A percentile compares a stretch with the other conserved stretches of the same genome.
Conservation (phyloP, 179 eudicot genomes). For the Sideroxylon spinosum region DNA sequence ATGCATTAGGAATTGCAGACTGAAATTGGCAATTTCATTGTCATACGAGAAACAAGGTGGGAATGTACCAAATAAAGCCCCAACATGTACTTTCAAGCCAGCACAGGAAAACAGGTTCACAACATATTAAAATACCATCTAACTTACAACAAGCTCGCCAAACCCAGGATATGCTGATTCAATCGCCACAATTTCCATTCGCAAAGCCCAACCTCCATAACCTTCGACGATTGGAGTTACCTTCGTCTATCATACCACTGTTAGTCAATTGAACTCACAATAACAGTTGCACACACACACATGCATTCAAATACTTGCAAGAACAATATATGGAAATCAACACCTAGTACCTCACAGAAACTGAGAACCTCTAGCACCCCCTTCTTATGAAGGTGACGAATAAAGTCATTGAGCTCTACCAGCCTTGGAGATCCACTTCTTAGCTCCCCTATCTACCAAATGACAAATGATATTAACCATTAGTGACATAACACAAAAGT, state of each 20-base stretch:
- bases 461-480: background rate
- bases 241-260: constrained; percentile 64
- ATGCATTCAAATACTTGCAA: background rate
- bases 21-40: no score
- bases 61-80: no score
- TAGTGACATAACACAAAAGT: no score
- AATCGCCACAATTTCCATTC: constrained; percentile 93
- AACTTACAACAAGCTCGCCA: constrained; percentile 94
- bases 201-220: constrained; percentile 98
- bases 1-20: no score
- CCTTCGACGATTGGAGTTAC: constrained; percentile 98
- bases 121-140: background rate
- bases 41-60: no score
- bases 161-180: constrained; percentile 99
- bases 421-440: constrained; percentile 96
- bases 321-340: background rate
- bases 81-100: no score
- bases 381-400: constrained; percentile 78
- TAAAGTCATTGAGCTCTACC: constrained; percentile 85
- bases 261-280: constrained; percentile 8
- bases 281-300: background rate
- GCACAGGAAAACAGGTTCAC: background rate
- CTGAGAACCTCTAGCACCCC: constrained; percentile 87
- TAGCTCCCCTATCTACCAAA: constrained; percentile 81
- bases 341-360: constrained; percentile 81